Conservation (phyloP, 441 rosid genomes). For the Dalechampia spathulata region DNA sequence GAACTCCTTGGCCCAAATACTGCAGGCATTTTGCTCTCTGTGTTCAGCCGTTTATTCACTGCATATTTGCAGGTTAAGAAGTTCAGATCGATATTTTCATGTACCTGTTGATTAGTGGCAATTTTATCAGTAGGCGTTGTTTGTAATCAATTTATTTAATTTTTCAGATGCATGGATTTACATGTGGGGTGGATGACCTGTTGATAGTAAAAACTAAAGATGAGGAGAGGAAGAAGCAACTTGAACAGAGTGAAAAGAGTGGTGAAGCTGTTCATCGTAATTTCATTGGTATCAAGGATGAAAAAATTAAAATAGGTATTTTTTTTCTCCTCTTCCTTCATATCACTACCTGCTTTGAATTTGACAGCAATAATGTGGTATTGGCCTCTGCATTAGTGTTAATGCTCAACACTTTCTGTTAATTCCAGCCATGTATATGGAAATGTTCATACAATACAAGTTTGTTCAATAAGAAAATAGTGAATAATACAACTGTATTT, state of each 20-base stretch:
- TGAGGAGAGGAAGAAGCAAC: slow-evolving; percentile 61
- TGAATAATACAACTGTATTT: no score
- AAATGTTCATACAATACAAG: no score
- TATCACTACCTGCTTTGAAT: background rate
- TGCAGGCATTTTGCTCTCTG: slow-evolving; percentile 87
- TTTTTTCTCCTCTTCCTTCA: background rate
- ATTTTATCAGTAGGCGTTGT: slow-evolving; percentile 12
- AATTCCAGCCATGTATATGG: no score
- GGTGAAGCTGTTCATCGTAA: slow-evolving; percentile 75
- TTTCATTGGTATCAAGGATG: slow-evolving; percentile 54
- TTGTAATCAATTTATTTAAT: slow-evolving; percentile 23
- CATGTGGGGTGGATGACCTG: slow-evolving; percentile 99
- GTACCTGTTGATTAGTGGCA: slow-evolving; percentile 7
- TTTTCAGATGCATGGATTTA: slow-evolving; percentile 92
- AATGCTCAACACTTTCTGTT: no score
- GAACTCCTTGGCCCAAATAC: slow-evolving; percentile 91
- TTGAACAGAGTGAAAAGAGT: slow-evolving; percentile 59
- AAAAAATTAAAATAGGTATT: slow-evolving; percentile 43
- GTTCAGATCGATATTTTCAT: slow-evolving; percentile 4
- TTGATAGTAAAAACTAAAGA: slow-evolving; percentile 65
- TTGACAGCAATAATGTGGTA: no score
- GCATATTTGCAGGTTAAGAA: slow-evolving; percentile 79
- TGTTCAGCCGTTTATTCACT: slow-evolving; percentile 86
- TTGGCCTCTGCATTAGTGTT: no score
- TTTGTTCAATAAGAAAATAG: no score